phyloP scores from a whole-genome alignment of 2,329 filamentous ascomycete species.

The Diaporthe citriasiana region DNA sequence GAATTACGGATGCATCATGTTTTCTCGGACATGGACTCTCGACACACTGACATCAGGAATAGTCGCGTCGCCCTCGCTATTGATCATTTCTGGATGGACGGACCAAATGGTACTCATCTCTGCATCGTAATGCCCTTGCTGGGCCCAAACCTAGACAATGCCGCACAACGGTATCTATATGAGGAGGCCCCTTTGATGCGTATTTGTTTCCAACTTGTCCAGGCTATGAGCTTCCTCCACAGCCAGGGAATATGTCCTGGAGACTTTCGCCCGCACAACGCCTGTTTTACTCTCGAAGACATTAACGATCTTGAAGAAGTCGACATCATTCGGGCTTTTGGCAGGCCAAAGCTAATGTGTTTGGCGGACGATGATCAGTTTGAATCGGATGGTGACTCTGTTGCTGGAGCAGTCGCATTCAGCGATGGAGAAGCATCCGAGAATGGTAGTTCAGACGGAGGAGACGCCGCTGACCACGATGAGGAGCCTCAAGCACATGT shows the following conservation, averaged over 20 bases:
- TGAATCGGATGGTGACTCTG: too few relatives aligned
- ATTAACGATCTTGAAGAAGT: neutral
- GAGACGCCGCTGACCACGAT: neutral
- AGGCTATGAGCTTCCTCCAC: neutral
- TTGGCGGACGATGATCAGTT: neutral
- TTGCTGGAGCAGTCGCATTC: neutral
- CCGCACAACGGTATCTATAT: neutral
- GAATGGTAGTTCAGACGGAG: neutral
- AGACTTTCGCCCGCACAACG: neutral
- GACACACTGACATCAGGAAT: neutral
- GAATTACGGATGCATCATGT: neutral
- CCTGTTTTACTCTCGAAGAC: neutral
- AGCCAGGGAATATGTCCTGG: neutral
- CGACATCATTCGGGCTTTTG: neutral
- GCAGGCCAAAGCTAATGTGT: neutral
- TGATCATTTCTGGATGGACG: neutral
- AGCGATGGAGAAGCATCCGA: neutral
- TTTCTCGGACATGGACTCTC: neutral
- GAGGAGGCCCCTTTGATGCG: neutral
- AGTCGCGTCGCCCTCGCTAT: neutral
- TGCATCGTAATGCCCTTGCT: conserved; percentile 3
- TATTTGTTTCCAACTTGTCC: neutral
- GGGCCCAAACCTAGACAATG: neutral
- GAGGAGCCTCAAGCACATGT: neutral
- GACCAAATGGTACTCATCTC: neutral